phyloP scores from a whole-genome alignment of 1,284 basidiomycete genomes.

The Schizophyllum amplum region DNA sequence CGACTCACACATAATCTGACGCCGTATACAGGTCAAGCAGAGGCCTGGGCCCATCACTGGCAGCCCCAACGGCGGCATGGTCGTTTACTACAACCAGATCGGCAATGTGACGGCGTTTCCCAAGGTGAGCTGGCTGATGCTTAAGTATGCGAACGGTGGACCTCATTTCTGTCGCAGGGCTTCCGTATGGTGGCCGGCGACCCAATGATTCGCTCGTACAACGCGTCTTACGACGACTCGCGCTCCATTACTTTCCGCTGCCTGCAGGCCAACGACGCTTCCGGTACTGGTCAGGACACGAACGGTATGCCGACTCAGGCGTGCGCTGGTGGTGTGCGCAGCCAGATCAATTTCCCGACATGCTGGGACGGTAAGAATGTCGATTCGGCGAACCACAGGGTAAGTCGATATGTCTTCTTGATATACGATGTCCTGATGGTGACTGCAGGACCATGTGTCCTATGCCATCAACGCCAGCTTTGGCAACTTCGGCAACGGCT shows the following conservation, averaged over 20 bases:
- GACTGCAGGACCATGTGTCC: constrained; percentile 46
- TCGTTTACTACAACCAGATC: constrained; percentile 32
- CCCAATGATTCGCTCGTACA: constrained; percentile 31
- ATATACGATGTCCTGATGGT: too few species aligned
- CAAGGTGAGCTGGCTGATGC: constrained; percentile 28
- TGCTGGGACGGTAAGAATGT: too few species aligned
- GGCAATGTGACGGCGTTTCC: constrained; percentile 38
- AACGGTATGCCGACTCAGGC: constrained; percentile 24
- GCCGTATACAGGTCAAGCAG: constrained; percentile 22
- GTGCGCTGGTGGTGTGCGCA: constrained; percentile 35
- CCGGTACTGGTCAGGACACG: constrained; percentile 25
- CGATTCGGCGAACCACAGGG: too few species aligned
- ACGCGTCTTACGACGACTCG: constrained; percentile 30
- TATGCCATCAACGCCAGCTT: constrained; percentile 28
- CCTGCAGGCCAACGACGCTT: constrained; percentile 29
- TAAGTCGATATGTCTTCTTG: too few species aligned
- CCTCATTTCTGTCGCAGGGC: constrained; percentile 18
- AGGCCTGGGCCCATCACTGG: constrained; percentile 12
- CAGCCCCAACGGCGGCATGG: constrained; percentile 26
- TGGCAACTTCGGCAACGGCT: constrained; percentile 34
- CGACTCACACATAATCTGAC: constrained; percentile 1
- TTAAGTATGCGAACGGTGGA: constrained; percentile 7
- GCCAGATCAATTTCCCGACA: constrained; percentile 39
- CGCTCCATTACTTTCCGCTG: constrained; percentile 38
- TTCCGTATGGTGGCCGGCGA: constrained; percentile 39